Conservation (phyloP, 257 asterid genomes). For the Anisodus tanguticus region DNA sequence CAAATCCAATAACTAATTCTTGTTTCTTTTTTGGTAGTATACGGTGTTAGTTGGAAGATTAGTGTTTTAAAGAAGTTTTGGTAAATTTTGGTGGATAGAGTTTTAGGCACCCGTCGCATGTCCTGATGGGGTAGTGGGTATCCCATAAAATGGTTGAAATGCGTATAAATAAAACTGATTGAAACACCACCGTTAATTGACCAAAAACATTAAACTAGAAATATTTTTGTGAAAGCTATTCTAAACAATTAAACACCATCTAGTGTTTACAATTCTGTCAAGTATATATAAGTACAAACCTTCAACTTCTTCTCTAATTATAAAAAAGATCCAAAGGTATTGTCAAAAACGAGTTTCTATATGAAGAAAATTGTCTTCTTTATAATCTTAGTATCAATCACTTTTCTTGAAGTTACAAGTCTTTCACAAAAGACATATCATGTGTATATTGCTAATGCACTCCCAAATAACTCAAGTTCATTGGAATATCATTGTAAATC, state of each 20-base stretch:
- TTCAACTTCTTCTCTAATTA: not conserved
- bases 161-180: too few species aligned
- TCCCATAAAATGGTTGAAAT: too few species aligned
- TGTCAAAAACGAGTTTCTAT: not conserved
- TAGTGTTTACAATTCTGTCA: not conserved
- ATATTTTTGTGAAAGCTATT: too few species aligned
- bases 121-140: too few species aligned
- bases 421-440: not conserved
- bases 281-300: not conserved
- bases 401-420: not conserved
- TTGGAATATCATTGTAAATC: not conserved
- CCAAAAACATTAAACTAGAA: too few species aligned
- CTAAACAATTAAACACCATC: too few species aligned
- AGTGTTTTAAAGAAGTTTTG: accelerated
- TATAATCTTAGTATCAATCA: not conserved
- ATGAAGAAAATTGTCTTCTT: not conserved
- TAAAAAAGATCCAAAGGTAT: not conserved
- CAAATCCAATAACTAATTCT: not conserved
- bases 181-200: too few species aligned
- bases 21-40: too few species aligned
- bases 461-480: not conserved
- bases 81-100: not conserved
- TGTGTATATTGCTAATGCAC: slow-evolving; percentile 11
- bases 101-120: not conserved
- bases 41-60: not conserved